phyloP scores from a whole-genome alignment of 2,329 filamentous ascomycete genomes.

The Paramyrothecium sp. region DNA sequence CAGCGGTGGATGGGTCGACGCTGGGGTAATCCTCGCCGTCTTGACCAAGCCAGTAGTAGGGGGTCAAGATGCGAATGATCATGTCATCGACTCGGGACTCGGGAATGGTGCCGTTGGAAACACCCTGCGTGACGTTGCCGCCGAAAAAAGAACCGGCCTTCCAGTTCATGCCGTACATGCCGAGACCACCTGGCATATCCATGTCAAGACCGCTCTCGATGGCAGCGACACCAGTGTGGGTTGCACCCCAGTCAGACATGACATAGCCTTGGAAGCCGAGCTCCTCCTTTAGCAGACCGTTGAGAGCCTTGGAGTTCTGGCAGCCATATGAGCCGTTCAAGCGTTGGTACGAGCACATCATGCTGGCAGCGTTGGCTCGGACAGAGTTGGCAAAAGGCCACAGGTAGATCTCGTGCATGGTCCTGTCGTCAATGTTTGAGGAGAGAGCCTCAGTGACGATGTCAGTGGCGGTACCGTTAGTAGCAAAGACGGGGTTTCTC shows the following conservation, averaged over 20 bases:
- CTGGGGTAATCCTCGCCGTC: slow-evolving; percentile 40
- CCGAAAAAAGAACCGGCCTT: slow-evolving; percentile 40
- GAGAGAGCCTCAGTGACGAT: slow-evolving; percentile 27
- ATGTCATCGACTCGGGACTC: slow-evolving; percentile 43
- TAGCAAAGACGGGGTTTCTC: slow-evolving; percentile 23
- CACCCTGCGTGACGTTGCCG: slow-evolving; percentile 41
- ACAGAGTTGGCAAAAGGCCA: slow-evolving; percentile 33
- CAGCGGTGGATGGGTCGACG: slow-evolving; percentile 41
- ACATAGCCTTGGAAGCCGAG: slow-evolving; percentile 47
- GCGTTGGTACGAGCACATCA: slow-evolving; percentile 45
- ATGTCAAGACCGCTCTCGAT: slow-evolving; percentile 48
- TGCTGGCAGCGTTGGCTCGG: slow-evolving; percentile 26
- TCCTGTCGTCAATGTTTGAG: slow-evolving; percentile 55
- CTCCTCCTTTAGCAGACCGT: slow-evolving; percentile 48
- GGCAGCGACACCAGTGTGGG: slow-evolving; percentile 37
- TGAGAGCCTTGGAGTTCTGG: slow-evolving; percentile 46
- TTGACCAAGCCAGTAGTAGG: slow-evolving; percentile 49
- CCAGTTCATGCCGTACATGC: slow-evolving; percentile 24
- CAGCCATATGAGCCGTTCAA: slow-evolving; percentile 50
- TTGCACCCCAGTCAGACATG: slow-evolving; percentile 43
- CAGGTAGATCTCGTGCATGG: slow-evolving; percentile 52
- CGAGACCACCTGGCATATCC: slow-evolving; percentile 47
- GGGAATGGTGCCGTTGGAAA: slow-evolving; percentile 45
- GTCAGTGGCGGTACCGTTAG: slow-evolving; percentile 20
- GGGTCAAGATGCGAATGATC: slow-evolving; percentile 52